phyloP scores from a whole-genome alignment of 1,284 basidiomycete genomes.

The Dichomitus squalens region DNA sequence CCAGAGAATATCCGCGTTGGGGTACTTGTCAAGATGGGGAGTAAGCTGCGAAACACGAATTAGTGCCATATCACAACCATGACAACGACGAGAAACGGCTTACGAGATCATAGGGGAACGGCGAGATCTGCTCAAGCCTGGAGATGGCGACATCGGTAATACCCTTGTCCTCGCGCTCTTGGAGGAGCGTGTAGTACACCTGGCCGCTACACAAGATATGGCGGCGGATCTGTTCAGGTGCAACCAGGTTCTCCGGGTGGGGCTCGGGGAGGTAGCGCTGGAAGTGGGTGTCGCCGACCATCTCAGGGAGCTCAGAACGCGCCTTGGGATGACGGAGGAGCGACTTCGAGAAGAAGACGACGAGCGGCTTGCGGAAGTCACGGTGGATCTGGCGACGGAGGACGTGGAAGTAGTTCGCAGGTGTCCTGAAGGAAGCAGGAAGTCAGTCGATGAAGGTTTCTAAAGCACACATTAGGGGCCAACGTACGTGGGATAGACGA shows the following conservation, averaged over 20 bases:
- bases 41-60: slow-evolving; percentile 55
- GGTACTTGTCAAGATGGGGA: slow-evolving; percentile 92
- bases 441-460: slow-evolving; percentile 19
- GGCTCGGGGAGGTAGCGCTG: slow-evolving; percentile 91
- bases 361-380: slow-evolving; percentile 95
- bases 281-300: slow-evolving; percentile 90
- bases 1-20: slow-evolving; percentile 92
- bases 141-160: slow-evolving; percentile 95
- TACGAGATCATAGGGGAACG: slow-evolving; percentile 94
- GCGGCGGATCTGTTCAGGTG: slow-evolving; percentile 86
- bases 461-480: not conserved
- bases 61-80: too few relatives aligned
- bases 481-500: slow-evolving; percentile 91
- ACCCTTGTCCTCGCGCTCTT: slow-evolving; percentile 87
- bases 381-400: slow-evolving; percentile 94
- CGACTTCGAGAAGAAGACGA: slow-evolving; percentile 96
- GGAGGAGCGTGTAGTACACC: slow-evolving; percentile 89
- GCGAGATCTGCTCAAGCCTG: slow-evolving; percentile 92
- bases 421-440: slow-evolving; percentile 54
- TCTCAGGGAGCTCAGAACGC: slow-evolving; percentile 85
- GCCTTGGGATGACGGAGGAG: slow-evolving; percentile 93
- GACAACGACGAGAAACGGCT: slow-evolving; percentile 23
- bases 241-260: slow-evolving; percentile 70
- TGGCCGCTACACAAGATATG: slow-evolving; percentile 95
- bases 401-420: slow-evolving; percentile 96